A percentile compares a stretch with the other conserved stretches of the same genome.
Conservation (phyloP, 2,329 filamentous ascomycete genomes). For the Colletotrichum orbiculare region DNA sequence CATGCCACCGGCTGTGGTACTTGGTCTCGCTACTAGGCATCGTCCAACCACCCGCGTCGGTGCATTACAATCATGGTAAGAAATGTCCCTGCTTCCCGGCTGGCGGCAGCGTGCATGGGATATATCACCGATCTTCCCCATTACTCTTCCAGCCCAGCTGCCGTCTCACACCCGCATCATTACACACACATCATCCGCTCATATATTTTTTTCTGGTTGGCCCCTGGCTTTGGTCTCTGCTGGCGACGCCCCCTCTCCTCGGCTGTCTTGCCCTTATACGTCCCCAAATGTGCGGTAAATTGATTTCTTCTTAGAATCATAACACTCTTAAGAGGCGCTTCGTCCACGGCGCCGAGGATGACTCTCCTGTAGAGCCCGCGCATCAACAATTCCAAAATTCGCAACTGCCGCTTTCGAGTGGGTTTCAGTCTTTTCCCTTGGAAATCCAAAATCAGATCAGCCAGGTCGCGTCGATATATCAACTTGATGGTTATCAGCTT, state of each 20-base stretch:
- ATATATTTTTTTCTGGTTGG: constrained; percentile 39
- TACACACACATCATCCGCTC: constrained; percentile 32
- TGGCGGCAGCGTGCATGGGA: constrained; percentile 57
- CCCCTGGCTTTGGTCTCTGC: constrained; percentile 39
- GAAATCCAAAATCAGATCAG: constrained; percentile 43
- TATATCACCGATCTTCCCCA: constrained; percentile 54
- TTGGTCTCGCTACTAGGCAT: constrained; percentile 46
- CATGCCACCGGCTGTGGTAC: constrained; percentile 49
- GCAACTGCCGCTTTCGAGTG: constrained; percentile 38
- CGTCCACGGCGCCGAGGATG: constrained; percentile 52
- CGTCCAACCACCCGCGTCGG: constrained; percentile 52
- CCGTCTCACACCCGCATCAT: constrained; percentile 37
- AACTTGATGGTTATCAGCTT: constrained; percentile 45
- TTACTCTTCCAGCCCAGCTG: constrained; percentile 38
- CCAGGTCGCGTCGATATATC: constrained; percentile 45
- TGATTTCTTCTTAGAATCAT: constrained; percentile 50
- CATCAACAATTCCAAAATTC: constrained; percentile 44
- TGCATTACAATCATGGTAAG: constrained; percentile 62
- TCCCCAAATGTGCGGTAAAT: constrained; percentile 51
- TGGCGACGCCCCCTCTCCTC: constrained; percentile 21
- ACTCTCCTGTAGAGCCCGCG: constrained; percentile 47
- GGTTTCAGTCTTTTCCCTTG: constrained; percentile 39
- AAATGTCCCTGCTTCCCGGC: constrained; percentile 49
- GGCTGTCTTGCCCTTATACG: constrained; percentile 41
- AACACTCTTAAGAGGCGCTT: constrained; percentile 57